Percentiles rank a stretch among this genome's conserved stretches.
phyloP scores from a whole-genome alignment of 768 basidiomycete genomes.

The Hericium alpestre region DNA sequence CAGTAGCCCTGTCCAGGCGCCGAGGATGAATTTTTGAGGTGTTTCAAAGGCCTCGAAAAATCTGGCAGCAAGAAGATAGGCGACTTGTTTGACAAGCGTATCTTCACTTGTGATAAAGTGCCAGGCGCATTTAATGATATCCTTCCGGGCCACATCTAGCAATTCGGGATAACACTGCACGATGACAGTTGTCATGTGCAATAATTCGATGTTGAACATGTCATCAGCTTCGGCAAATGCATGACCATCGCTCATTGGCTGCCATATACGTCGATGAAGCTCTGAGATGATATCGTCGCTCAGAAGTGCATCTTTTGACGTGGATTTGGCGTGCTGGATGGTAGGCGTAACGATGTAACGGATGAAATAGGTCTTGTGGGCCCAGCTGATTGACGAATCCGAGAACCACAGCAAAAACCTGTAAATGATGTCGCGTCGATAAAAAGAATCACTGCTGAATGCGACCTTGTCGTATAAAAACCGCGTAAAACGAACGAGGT shows the following conservation, averaged over 20 bases:
- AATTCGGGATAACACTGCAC: slow-evolving; percentile 76
- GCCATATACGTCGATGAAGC: slow-evolving; percentile 73
- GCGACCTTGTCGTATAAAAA: slow-evolving; percentile 87
- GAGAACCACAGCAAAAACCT: slow-evolving; percentile 84
- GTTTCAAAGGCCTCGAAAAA: slow-evolving; percentile 87
- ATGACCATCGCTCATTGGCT: slow-evolving; percentile 50
- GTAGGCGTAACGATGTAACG: slow-evolving; percentile 84
- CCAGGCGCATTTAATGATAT: slow-evolving; percentile 92
- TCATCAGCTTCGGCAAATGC: slow-evolving; percentile 61
- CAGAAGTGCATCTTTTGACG: slow-evolving; percentile 49
- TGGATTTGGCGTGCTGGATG: slow-evolving; percentile 55
- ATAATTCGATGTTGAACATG: slow-evolving; percentile 79
- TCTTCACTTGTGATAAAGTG: slow-evolving; percentile 79
- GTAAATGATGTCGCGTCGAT: slow-evolving; percentile 73
- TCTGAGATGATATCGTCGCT: slow-evolving; percentile 60
- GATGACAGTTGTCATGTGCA: slow-evolving; percentile 81
- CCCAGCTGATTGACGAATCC: slow-evolving; percentile 47
- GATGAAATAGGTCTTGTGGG: slow-evolving; percentile 70
- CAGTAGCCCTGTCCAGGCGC: slow-evolving; percentile 85
- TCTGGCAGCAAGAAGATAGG: slow-evolving; percentile 80
- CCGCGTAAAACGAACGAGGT: slow-evolving; percentile 64
- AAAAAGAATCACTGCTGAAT: slow-evolving; percentile 51
- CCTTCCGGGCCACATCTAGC: slow-evolving; percentile 77
- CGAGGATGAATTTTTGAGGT: slow-evolving; percentile 82
- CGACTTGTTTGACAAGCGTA: slow-evolving; percentile 84